A percentile compares a stretch with the other conserved stretches of the same genome.
These are phyloP conservation scores for Sarocladium oryzae DNA, from an alignment of 2,329 filamentous ascomycete genomes.

Conservation along the genomic window DNA sequence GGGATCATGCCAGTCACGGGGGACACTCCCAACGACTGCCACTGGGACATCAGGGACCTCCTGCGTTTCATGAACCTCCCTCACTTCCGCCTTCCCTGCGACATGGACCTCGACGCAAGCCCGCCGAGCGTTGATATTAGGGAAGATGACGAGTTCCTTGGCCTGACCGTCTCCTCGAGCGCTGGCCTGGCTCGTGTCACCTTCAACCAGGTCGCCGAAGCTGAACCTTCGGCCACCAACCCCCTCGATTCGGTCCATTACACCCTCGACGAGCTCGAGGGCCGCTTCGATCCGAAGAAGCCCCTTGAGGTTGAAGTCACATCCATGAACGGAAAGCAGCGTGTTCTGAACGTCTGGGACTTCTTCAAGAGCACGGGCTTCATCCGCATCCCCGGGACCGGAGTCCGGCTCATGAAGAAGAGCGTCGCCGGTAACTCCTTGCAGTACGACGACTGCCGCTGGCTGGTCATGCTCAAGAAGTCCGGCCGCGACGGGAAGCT, in stretches of 20 bases:
- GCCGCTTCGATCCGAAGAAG: slow-evolving; percentile 22
- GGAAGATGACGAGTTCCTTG: slow-evolving; percentile 17
- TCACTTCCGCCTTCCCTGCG: slow-evolving; percentile 60
- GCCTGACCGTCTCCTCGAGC: slow-evolving; percentile 14
- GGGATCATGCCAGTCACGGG: slow-evolving; percentile 15
- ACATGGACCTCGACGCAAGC: slow-evolving; percentile 29
- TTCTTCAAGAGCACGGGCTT: slow-evolving; percentile 23
- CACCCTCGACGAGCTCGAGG: slow-evolving; percentile 21
- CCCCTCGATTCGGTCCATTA: slow-evolving; percentile 14
- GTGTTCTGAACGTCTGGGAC: slow-evolving; percentile 26
- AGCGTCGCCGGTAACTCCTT: slow-evolving; percentile 20
- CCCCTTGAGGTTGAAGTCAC: slow-evolving; percentile 27
- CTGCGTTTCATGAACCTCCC: slow-evolving; percentile 62
- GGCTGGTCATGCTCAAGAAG: slow-evolving; percentile 27
- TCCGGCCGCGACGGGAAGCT: slow-evolving; percentile 23
- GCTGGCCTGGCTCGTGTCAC: slow-evolving; percentile 16
- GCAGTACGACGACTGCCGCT: slow-evolving; percentile 17
- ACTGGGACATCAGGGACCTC: slow-evolving; percentile 62
- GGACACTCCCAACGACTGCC: slow-evolving; percentile 49
- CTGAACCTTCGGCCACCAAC: slow-evolving; percentile 9
- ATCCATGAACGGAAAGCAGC: slow-evolving; percentile 34
- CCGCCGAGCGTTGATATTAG: slow-evolving; percentile 11
- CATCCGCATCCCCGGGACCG: slow-evolving; percentile 31
- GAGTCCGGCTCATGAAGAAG: slow-evolving; percentile 31
- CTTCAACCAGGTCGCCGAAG: slow-evolving; percentile 12